Base-by-base conservation (phyloP, 371 early-diverging fungal genomes). In the Mortierella sp. region DNA sequence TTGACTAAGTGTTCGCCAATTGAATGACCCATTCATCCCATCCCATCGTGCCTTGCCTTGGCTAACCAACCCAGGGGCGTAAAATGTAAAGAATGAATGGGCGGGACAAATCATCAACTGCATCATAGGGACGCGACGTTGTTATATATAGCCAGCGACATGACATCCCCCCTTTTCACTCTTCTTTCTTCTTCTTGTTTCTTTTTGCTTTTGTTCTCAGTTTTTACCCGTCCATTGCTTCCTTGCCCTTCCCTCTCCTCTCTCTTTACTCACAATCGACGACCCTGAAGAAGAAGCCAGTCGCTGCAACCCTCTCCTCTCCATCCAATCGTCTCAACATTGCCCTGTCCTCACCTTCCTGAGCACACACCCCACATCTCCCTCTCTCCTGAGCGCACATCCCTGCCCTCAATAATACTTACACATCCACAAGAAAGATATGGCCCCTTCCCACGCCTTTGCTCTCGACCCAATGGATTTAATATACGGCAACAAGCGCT, bases 391-490 rank as follows among this genome's bases (percentile, higher is more conserved):
- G 12, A 11, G 14, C 48, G 11, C 48, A 46, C 48, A 46, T 46
- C 51, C 51, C 18, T 18, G 6, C 51, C 7, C 56, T 56, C 60
- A 60, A 16, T 32, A 60, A 4, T 12, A n/a, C 21, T 16, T 11
- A 65, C 2, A 12, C 35, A 48, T 14, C 32, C 32, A 72, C 32
- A 72, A 16, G 46, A 21, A 38, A 29, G 27, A 75, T 70, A 85
- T 81, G 78, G 76, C 81, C 35, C 79, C 76, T 12, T 72, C 74
- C 2, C 70, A 43, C 8, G 78, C 74, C 51, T 43, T 58, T 55
- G 71, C 78, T 1, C 60, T 60, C 32, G 85, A 85, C 49, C 85
- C 85, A 32, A 75, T 85, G 85, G 79, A 85, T 29, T 79, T 79
- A 63, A 79, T 85, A 10, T 74, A 38, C 71, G 75, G 75, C 6